Evolutionary conservation across 352 stramenopile genomes (phyloP), one percentile per base, ranked within the genome.

Genomic region (Pythium apleroticum): DNA sequence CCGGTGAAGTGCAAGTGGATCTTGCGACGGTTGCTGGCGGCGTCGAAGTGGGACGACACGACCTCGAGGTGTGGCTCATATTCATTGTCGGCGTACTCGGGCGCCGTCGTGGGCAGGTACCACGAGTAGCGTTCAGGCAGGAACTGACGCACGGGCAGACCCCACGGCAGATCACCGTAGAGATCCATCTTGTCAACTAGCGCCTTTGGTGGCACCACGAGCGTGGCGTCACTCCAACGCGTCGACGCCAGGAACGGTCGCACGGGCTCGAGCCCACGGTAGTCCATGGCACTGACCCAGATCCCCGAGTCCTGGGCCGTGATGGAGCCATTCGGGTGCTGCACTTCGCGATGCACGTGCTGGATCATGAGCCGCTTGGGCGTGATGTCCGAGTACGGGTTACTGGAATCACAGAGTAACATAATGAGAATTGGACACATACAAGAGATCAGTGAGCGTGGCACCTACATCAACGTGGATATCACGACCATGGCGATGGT

Each of bases 281-380:
- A 93, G 66, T 93, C 84, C 10, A 89, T 48, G 22, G 77, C 78
- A 57, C 87, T 89, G 45, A 93, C 50, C 84, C 81, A 91, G n/a
- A 93, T 60, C 14, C 84, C 84, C 5, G 80, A 74, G 66, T 93
- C 84, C n/a, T 60, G 30, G 4, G 73, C 78, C 30, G 74, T 24
- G 33, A 88, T 52, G 17, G 73, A 68, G 3, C 78, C 82, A 35
- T 77, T 84, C 7, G 75, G 60, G 25, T 81, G 71, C 41, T 73
- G 39, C 8, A 82, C 65, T 39, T 89, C 67, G 41, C 84, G 81
- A 43, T 89, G 57, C 27, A 93, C 76, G 53, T 93, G 84, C 62
- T 91, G 83, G 4, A 93, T 35, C 60, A 83, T 82, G 25, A 90
- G 7, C 20, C 82, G 78, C 66, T 91, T 93, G 15, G 84, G 84